Evolutionary conservation across 805 yeast genomes (phyloP).

Genomic region (Citeromyces matritensis): DNA sequence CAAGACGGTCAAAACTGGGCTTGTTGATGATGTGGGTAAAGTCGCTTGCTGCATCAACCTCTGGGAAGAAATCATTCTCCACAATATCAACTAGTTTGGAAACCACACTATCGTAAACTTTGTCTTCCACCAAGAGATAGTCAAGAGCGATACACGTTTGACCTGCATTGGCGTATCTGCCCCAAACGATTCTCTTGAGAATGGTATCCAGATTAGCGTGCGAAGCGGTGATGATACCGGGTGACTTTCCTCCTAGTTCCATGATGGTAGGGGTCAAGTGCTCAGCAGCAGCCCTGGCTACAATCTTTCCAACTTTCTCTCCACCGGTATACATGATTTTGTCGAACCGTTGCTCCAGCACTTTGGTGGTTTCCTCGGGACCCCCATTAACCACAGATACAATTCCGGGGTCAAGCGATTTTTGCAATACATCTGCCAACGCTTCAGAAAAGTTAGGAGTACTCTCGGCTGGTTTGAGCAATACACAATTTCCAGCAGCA

Average conservation of each 20-base stretch:
- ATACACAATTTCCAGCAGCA: constrained; percentile 74
- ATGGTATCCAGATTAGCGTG: constrained; percentile 24
- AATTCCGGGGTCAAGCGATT: constrained; percentile 39
- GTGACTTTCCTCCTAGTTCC: constrained; percentile 91
- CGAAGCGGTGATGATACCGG: constrained; percentile 50
- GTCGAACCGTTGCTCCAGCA: constrained; percentile 54
- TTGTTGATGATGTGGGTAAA: constrained; percentile 50
- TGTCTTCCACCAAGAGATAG: constrained; percentile 54
- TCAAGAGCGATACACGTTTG: constrained; percentile 90
- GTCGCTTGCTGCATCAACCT: constrained; percentile 17
- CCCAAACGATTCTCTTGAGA: constrained; percentile 61
- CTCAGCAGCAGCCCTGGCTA: constrained; percentile 75
- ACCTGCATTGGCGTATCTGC: constrained; percentile 68
- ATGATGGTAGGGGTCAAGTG: constrained; percentile 65
- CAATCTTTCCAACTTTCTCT: constrained; percentile 56
- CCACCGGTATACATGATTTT: constrained; percentile 83
- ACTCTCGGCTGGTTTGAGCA: constrained; percentile 62
- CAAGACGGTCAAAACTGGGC: constrained; percentile 32
- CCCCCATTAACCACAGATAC: constrained; percentile 63
- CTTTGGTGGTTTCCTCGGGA: constrained; percentile 36
- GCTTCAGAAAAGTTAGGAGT: constrained; percentile 45
- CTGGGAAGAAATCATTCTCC: constrained; percentile 27
- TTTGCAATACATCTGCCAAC: constrained; percentile 38
- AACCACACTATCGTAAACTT: constrained; percentile 36
- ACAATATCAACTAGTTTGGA: constrained; percentile 21